A percentile compares a stretch with the other conserved stretches of the same genome.
Conservation (phyloP, 805 yeast genomes). For the Kodamaea jinghongensis region DNA sequence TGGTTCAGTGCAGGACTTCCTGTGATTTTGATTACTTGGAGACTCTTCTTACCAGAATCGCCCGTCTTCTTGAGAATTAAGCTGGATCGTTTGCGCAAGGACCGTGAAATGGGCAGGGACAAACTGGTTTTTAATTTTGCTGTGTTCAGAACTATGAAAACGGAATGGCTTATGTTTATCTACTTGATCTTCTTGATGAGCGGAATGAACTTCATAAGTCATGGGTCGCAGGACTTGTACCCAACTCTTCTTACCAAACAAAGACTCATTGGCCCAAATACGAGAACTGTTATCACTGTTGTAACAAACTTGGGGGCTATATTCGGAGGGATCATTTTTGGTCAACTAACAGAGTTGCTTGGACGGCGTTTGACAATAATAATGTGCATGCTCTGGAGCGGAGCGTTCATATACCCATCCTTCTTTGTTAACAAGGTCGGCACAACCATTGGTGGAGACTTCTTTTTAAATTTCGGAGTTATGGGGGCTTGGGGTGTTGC, state of each 20-base stretch:
- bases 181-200: slow-evolving; percentile 49
- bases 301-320: slow-evolving; percentile 69
- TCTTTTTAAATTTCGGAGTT: slow-evolving; percentile 62
- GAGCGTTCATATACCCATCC: slow-evolving; percentile 59
- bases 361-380: slow-evolving; percentile 63
- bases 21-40: slow-evolving; percentile 20
- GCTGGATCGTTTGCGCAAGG: slow-evolving; percentile 4
- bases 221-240: slow-evolving; percentile 72
- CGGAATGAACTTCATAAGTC: slow-evolving; percentile 69
- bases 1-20: slow-evolving; percentile 28
- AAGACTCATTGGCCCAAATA: slow-evolving; percentile 42
- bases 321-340: slow-evolving; percentile 60
- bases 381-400: slow-evolving; percentile 31
- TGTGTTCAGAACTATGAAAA: slow-evolving; percentile 10
- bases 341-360: slow-evolving; percentile 52
- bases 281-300: slow-evolving; percentile 56
- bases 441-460: slow-evolving; percentile 53
- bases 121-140: slow-evolving; percentile 1
- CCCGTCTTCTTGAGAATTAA: slow-evolving; percentile 7
- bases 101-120: neutral
- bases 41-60: slow-evolving; percentile 14
- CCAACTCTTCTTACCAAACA: slow-evolving; percentile 62
- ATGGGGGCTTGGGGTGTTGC: slow-evolving; percentile 76
- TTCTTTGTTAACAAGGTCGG: slow-evolving; percentile 8
- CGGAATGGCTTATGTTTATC: slow-evolving; percentile 32